Conservation (phyloP, 257 asterid genomes). For the Nicotiana attenuata region DNA sequence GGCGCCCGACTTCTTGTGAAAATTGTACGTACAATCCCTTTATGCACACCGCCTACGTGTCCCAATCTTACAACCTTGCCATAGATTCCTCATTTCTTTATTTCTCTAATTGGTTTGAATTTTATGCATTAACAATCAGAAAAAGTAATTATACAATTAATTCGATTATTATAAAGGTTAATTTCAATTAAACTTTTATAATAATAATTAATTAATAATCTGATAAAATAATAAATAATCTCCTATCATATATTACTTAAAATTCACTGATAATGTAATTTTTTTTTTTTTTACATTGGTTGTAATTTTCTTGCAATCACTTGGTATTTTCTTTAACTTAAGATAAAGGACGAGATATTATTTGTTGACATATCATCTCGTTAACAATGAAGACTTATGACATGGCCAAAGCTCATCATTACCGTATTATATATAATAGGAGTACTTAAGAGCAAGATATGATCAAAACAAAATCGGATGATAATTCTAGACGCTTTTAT, state of each 20-base stretch:
- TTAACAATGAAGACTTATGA: neutral
- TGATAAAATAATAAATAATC: too few species aligned
- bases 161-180: too few species aligned
- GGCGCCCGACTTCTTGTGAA: slow-evolving; percentile 14
- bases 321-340: too few species aligned
- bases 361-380: neutral
- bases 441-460: neutral
- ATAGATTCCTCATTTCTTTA: neutral
- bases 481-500: neutral
- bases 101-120: too few species aligned
- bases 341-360: neutral
- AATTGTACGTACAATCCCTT: neutral
- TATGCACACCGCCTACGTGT: neutral
- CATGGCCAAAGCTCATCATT: neutral
- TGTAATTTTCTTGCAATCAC: too few species aligned
- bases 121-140: too few species aligned
- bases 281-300: too few species aligned
- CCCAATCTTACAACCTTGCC: neutral
- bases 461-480: neutral
- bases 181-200: too few species aligned
- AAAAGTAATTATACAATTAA: too few species aligned
- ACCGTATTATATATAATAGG: neutral
- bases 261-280: too few species aligned
- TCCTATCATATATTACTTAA: too few species aligned
- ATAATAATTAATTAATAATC: too few species aligned